A percentile compares a stretch with the other conserved stretches of the same genome.
These are phyloP conservation scores for Stephanodiscus triporus DNA, from an alignment of 108 stramenopile species.

Conservation along the genomic window DNA sequence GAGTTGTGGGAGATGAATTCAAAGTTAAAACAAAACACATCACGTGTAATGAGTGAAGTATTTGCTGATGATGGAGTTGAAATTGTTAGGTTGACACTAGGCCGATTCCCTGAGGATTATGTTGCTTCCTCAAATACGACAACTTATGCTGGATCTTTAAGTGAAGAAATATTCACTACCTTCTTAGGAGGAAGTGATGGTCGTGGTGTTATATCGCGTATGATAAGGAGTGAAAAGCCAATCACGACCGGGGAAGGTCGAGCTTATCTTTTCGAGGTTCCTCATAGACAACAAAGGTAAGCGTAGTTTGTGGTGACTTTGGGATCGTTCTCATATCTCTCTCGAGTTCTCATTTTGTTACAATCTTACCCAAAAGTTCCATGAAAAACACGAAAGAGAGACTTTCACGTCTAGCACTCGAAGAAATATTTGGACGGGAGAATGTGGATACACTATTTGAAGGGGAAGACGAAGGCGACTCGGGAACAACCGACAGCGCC, in stretches of 20 bases:
- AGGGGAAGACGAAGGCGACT: slow-evolving; percentile 23
- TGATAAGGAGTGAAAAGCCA: slow-evolving; percentile 16
- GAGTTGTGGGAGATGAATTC: slow-evolving; percentile 31
- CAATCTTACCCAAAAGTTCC: background rate
- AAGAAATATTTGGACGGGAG: slow-evolving; percentile 61
- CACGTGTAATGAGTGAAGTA: slow-evolving; percentile 16
- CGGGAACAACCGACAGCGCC: slow-evolving; percentile 20
- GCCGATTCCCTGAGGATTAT: slow-evolving; percentile 19
- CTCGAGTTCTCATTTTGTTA: slow-evolving; percentile 17
- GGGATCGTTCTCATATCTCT: background rate
- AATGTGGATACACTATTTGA: slow-evolving; percentile 41
- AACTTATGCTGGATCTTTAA: background rate
- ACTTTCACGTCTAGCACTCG: slow-evolving; percentile 65
- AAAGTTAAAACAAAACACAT: slow-evolving; percentile 13
- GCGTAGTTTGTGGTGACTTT: background rate
- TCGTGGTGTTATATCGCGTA: slow-evolving; percentile 42
- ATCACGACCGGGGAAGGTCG: slow-evolving; percentile 3
- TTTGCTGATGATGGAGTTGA: slow-evolving; percentile 37
- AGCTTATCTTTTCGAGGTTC: slow-evolving; percentile 44
- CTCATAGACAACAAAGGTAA: slow-evolving; percentile 25
- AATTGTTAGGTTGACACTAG: slow-evolving; percentile 43
- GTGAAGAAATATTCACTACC: slow-evolving; percentile 16
- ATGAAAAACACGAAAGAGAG: slow-evolving; percentile 47
- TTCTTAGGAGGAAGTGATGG: slow-evolving; percentile 35
- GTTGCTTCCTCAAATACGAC: slow-evolving; percentile 5